Conservation (phyloP, 192 early-diverging fungal genomes). For the Rhizoclosmatium sp. region DNA sequence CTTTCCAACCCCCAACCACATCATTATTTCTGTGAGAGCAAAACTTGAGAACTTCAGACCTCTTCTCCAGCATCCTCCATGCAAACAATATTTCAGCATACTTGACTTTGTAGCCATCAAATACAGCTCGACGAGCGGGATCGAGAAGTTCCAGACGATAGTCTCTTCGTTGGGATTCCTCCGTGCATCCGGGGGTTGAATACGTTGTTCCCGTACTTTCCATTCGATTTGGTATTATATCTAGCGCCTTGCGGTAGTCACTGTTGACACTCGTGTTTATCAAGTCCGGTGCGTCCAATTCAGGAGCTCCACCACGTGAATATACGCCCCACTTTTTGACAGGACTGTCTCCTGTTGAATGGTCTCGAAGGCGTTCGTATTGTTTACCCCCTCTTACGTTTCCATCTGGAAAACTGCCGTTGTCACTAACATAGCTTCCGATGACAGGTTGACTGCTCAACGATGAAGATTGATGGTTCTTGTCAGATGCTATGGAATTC, state of each 20-base stretch:
- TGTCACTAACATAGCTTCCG: not conserved
- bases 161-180: constrained; percentile 5
- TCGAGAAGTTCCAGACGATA: constrained; percentile 3
- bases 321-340: no score
- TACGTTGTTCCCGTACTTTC: not conserved
- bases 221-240: not conserved
- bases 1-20: not conserved
- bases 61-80: constrained; percentile 22
- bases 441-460: constrained; percentile 4
- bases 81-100: constrained; percentile 35
- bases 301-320: not conserved
- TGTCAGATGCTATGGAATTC: not conserved
- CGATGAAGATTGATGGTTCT: not conserved
- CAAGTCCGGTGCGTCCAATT: not conserved
- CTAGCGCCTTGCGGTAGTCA: no score
- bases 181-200: not conserved
- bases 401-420: not conserved
- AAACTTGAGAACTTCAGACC: constrained; percentile 16
- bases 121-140: not conserved
- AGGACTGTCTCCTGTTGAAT: no score
- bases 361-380: no score
- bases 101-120: constrained; percentile 19
- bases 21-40: not conserved
- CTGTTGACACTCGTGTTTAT: no score
- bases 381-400: not conserved